Evolutionary conservation across 768 basidiomycete genomes (phyloP), one percentile per base, ranked within the genome.

Genomic region (Suillus ampliporus): DNA sequence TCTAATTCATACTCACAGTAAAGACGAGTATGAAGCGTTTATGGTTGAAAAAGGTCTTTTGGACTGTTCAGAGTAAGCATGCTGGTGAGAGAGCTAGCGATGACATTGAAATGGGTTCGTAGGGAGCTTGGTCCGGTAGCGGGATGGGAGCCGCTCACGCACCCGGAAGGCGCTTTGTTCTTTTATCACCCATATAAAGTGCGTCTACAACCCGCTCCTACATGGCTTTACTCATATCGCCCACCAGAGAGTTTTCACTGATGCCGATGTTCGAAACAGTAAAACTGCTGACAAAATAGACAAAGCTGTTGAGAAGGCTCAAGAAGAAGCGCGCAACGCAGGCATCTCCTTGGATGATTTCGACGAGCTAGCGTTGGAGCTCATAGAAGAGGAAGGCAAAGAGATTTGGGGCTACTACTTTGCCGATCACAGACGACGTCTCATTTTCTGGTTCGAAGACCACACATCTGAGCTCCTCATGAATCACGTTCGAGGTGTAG

Each of bases 91-190:
- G n/a, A 26, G 9, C 15, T n/a, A 23, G 17, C 5, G 9, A 26
- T 10, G 15, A 26, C 5, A 38, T 17, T 54, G 15, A 38, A 1
- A 38, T 26, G 17, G 4, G 15, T 8, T 26, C 5, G 10, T 6
- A 54, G 53, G 15, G 21, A 38, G 23, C 5, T 34, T 14, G 5
- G 9, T 5, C 2, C 23, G 2, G 17, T 11, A 23, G 21, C 14
- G 5, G 79, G 74, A 3, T 88, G 86, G 86, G 69, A 61, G 6
- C 63, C 77, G 3, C 73, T 74, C 43, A 70, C 75, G 5, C 86
- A 87, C 67, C 85, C 86, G 0, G 86, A 88, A 72, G 87, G 86
- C 5, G 79, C 78, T 14, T 74, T 80, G 21, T 87, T 87, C 66
- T 87, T 84, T 61, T 79, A 76, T 66, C 75, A 85, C 48, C 26